These are phyloP conservation scores for Tillandsia leiboldiana DNA, from an alignment of 176 grass and related monocot species.

Conservation along the genomic window DNA sequence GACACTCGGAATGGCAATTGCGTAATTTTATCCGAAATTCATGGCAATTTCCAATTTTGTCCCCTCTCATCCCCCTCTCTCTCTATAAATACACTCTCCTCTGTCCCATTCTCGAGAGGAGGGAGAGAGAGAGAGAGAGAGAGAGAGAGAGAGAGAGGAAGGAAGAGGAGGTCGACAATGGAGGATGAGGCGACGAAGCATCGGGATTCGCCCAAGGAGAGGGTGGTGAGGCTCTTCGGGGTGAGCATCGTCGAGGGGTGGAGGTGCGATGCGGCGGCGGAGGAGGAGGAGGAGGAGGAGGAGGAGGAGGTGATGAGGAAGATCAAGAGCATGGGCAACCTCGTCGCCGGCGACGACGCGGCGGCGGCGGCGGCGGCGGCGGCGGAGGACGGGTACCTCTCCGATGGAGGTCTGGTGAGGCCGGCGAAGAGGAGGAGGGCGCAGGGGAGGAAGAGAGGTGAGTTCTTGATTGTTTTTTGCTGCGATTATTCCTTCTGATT, in stretches of 20 bases:
- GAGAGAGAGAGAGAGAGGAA: neutral
- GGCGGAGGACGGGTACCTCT: neutral
- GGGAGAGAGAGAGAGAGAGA: no score
- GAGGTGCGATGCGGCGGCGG: neutral
- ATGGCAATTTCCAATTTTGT: no score
- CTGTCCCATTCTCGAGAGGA: no score
- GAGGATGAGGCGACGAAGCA: neutral
- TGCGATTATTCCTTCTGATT: neutral
- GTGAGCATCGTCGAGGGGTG: neutral
- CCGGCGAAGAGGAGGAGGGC: neutral
- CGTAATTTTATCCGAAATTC: no score
- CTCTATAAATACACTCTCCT: no score
- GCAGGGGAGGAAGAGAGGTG: constrained; percentile 16
- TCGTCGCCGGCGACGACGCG: neutral
- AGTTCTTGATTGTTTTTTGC: neutral
- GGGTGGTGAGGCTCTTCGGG: neutral
- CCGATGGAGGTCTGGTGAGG: constrained; percentile 3
- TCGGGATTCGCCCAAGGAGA: neutral
- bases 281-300: neutral
- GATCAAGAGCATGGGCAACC: constrained; percentile 11
- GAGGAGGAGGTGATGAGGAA: constrained; percentile 20
- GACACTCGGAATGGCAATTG: no score
- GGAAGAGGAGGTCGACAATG: neutral
- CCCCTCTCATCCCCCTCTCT: no score
- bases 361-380: neutral